Percentiles rank a stretch among this genome's conserved stretches.
phyloP scores from a whole-genome alignment of 108 stramenopile species.

The Nitzschia palea region DNA sequence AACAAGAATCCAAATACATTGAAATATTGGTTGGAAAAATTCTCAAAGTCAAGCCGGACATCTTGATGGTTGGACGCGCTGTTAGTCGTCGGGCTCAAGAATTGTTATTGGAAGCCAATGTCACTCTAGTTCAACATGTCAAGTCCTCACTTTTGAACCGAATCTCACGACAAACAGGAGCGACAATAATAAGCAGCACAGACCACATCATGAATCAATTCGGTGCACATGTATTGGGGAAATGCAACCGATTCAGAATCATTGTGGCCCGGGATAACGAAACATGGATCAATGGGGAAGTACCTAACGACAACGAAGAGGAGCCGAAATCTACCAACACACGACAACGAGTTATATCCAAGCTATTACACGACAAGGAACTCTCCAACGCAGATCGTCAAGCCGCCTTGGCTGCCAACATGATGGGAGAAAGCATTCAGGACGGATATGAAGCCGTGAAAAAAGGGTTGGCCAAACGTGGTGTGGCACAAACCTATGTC shows the following conservation, averaged over 20 bases:
- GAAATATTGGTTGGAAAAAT: conserved; percentile 93
- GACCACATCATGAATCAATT: conserved; percentile 91
- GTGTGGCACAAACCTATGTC: conserved; percentile 77
- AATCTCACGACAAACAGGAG: conserved; percentile 90
- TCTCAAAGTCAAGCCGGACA: conserved; percentile 83
- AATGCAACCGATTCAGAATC: conserved; percentile 79
- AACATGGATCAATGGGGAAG: conserved; percentile 50
- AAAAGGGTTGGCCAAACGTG: conserved; percentile 77
- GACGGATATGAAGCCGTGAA: conserved; percentile 85
- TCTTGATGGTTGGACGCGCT: conserved; percentile 82
- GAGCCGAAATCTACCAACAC: neutral
- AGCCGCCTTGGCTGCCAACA: conserved; percentile 73
- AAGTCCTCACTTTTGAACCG: conserved; percentile 82
- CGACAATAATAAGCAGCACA: conserved; percentile 84
- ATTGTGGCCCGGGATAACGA: conserved; percentile 88
- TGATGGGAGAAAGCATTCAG: conserved; percentile 72
- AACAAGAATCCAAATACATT: conserved; percentile 94
- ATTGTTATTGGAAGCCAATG: conserved; percentile 72
- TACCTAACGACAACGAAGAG: neutral
- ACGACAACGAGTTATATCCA: conserved; percentile 43
- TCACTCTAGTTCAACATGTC: conserved; percentile 90
- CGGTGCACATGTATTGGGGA: conserved; percentile 69
- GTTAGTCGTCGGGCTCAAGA: conserved; percentile 91
- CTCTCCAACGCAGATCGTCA: conserved; percentile 69
- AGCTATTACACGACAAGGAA: conserved; percentile 39